A percentile compares a stretch with the other conserved stretches of the same genome.
phyloP scores from a whole-genome alignment of 352 stramenopile genomes.

The Phytopythium cucurbitacearum region DNA sequence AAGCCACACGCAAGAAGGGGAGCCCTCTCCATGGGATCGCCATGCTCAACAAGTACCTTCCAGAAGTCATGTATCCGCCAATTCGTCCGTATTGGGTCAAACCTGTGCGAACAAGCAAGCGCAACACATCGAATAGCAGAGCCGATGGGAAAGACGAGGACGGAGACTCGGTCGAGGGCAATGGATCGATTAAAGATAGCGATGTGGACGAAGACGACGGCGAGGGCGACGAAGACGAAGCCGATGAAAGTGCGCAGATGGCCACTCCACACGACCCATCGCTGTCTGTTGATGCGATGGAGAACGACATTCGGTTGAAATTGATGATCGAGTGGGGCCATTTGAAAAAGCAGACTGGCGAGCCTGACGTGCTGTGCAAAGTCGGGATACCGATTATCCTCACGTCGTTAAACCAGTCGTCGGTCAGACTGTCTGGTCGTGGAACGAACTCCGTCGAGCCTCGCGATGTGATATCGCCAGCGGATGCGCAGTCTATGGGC shows the following conservation, averaged over 20 bases:
- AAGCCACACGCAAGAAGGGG: constrained; percentile 46
- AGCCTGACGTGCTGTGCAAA: constrained; percentile 75
- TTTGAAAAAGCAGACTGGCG: constrained; percentile 61
- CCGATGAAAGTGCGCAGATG: constrained; percentile 45
- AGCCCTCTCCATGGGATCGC: constrained; percentile 48
- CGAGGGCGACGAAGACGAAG: constrained; percentile 55
- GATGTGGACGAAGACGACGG: constrained; percentile 50
- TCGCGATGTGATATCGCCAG: constrained; percentile 51
- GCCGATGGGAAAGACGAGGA: constrained; percentile 21
- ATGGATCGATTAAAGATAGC: neutral
- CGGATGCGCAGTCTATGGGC: constrained; percentile 57
- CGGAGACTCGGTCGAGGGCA: constrained; percentile 1
- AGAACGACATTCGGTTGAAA: constrained; percentile 78
- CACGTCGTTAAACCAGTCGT: constrained; percentile 76
- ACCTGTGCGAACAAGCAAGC: constrained; percentile 20
- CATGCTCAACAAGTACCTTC: constrained; percentile 51
- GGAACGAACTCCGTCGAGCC: constrained; percentile 52
- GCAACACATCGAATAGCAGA: constrained; percentile 12
- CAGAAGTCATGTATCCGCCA: constrained; percentile 61
- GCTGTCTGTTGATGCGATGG: constrained; percentile 80
- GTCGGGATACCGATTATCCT: constrained; percentile 82
- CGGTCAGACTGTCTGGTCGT: constrained; percentile 59
- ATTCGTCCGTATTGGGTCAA: constrained; percentile 86
- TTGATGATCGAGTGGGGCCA: constrained; percentile 77
- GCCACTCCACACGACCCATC: constrained; percentile 63